Evolutionary conservation across 805 yeast genomes (phyloP), one percentile per base, ranked within the genome.

Genomic region (Candida endomychidarum): DNA sequence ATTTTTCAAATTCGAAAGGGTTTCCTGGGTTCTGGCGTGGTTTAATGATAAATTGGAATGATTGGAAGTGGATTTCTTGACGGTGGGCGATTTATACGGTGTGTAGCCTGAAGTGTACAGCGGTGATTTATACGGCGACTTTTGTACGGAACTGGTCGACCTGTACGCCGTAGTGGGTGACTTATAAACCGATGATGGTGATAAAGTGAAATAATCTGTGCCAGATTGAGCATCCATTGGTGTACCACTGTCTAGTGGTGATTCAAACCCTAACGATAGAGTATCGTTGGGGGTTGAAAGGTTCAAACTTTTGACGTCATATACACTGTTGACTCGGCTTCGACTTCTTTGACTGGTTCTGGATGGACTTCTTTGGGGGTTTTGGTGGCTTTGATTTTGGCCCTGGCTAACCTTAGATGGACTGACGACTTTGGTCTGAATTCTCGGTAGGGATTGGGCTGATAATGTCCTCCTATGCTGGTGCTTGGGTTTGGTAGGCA

Each of bases 1-100:
- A 8, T 15, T 10, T 23, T 47, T 47, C 18, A 47, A 26, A 27
- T 31, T 42, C 15, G 29, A 31, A 17, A 47, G 29, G 2, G 51
- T 47, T 20, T 47, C 51, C 22, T 45, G 48, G 6, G 51, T 43
- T 20, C 40, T 44, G 2, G 45, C 43, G 15, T 34, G 36, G 20
- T 41, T 43, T 15, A 38, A n/a, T 5, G 47, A 20, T 27, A 46
- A 32, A 24, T 43, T 43, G 5, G 49, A 46, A n/a, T 37, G 44
- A 15, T 23, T 43, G 4, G 50, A 46, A 9, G 28, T 11, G 8
- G 46, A 41, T 21, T 34, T 41, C 31, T 33, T 27, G 31, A 39
- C 37, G 14, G 25, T 8, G 12, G 18, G 25, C n/a, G n/a, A n/a
- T n/a, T n/a, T n/a, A n/a, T n/a, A n/a, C n/a, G n/a, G n/a, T n/a